These are phyloP conservation scores for Melianthus villosus DNA, from an alignment of 441 rosid species.

Conservation along the genomic window DNA sequence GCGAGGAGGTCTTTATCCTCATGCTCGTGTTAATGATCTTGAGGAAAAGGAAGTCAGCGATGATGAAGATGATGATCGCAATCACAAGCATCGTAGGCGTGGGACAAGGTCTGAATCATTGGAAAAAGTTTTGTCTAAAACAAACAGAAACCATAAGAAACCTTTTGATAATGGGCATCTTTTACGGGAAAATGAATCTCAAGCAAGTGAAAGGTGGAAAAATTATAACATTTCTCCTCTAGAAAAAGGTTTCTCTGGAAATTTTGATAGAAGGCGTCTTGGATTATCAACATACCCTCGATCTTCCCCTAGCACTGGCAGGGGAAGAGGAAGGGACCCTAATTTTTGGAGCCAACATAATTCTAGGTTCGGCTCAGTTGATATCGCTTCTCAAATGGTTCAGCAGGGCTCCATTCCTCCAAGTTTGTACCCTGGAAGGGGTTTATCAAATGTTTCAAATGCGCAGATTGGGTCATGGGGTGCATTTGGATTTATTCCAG, in stretches of 20 bases:
- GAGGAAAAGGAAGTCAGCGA: conserved; percentile 91
- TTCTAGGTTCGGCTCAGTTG: conserved; percentile 48
- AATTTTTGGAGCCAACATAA: conserved; percentile 60
- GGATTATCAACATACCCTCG: conserved; percentile 30
- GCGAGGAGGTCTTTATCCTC: conserved; percentile 43
- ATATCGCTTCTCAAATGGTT: conserved; percentile 67
- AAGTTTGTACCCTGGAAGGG: conserved; percentile 55
- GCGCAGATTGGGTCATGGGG: conserved; percentile 58
- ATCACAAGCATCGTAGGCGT: conserved; percentile 85
- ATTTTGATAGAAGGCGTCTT: conserved; percentile 41
- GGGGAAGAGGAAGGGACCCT: conserved; percentile 81
- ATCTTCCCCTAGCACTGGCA: conserved; percentile 36
- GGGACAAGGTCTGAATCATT: conserved; percentile 54
- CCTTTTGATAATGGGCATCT: conserved; percentile 50
- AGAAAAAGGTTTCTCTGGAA: conserved; percentile 24
- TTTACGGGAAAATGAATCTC: conserved; percentile 45
- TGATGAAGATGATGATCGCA: conserved; percentile 96
- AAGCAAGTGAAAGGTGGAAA: conserved; percentile 32
- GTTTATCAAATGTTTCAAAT: conserved; percentile 47
- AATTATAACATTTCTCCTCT: conserved; percentile 18
- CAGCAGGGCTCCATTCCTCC: conserved; percentile 41
- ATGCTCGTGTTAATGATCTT: conserved; percentile 56
- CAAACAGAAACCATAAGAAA: conserved; percentile 53
- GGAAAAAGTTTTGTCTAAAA: conserved; percentile 40
- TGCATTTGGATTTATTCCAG: conserved; percentile 68